Base-by-base conservation (phyloP, 345 rosid genomes). In the Cardamine chenopodiifolia region DNA sequence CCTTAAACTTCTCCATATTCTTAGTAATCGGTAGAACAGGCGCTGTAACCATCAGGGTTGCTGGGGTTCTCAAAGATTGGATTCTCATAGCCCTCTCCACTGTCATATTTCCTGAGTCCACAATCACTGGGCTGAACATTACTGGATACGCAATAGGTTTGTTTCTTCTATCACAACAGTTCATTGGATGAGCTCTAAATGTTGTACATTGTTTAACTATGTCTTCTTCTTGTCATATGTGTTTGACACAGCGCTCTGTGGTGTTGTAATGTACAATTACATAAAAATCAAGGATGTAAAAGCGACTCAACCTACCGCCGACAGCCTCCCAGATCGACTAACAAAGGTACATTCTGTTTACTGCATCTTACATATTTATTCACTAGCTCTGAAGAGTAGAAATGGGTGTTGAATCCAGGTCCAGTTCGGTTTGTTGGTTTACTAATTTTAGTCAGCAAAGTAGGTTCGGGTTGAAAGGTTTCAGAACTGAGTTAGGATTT, bases 21-120 rank as follows among this genome's bases (percentile, higher is more conserved):
- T 81, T 95, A 70, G 98, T 95, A 19, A 92, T 92, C 47, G 97
- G 97, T 31, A 87, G 99, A 88, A 95, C 96, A 56, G 97, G 98
- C 48, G 99, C 99, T 0, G 93, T 95, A 44, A 92, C 97, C 62
- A 82, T 92, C 55, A 80, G 97, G 42, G 99, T 95, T 66, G 99
- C 97, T 56, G 97, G 99, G 15, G 97, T 92, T 74, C 82, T 95
- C 32, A 95, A 92, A 75, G 99, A 92, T 75, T 95, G 99, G 97
- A 95, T 92, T 80, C 82, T 95, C 66, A 91, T 91, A 69, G 98
- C 97, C 59, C 98, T 93, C 73, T 93, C 97, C 60, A 91, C 96
- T 19, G 87, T 94, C 73, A 80, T 94, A 78, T 91, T 91, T 69
- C 97, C 97, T 0, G 98, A 94, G 82, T 91, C 98, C 20, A 82